Evolutionary conservation across 352 stramenopile species (phyloP).

Genomic region (Phytophthora megakarya): DNA sequence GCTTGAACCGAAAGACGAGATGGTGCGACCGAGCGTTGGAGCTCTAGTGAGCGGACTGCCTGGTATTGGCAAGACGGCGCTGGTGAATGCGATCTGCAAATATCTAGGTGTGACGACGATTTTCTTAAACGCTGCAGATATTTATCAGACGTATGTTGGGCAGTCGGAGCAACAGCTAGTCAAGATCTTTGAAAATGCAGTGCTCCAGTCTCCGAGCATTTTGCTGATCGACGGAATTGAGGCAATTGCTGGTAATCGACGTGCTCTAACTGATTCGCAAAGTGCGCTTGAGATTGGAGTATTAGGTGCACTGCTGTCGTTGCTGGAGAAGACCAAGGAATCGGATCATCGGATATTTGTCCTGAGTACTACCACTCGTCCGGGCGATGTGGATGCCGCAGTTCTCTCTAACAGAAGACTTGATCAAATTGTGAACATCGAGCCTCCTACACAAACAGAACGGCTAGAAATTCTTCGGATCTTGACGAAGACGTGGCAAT

Average conservation of each 20-base stretch:
- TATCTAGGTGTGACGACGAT: slow-evolving; percentile 43
- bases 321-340: slow-evolving; percentile 75
- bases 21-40: slow-evolving; percentile 45
- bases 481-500: slow-evolving; percentile 87
- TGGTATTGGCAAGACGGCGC: slow-evolving; percentile 71
- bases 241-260: slow-evolving; percentile 74
- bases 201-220: slow-evolving; percentile 57
- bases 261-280: slow-evolving; percentile 54
- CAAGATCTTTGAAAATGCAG: slow-evolving; percentile 58
- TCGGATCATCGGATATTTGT: slow-evolving; percentile 59
- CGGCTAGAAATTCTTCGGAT: slow-evolving; percentile 92
- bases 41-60: slow-evolving; percentile 71
- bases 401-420: slow-evolving; percentile 96
- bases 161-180: slow-evolving; percentile 85
- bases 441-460: slow-evolving; percentile 92
- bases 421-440: slow-evolving; percentile 95
- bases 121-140: slow-evolving; percentile 87
- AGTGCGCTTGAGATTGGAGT: slow-evolving; percentile 78
- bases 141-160: slow-evolving; percentile 94
- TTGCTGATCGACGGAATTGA: slow-evolving; percentile 93
- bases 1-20: slow-evolving; percentile 13
- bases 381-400: slow-evolving; percentile 89
- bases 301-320: slow-evolving; percentile 83
- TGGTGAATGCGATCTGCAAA: slow-evolving; percentile 54
- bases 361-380: slow-evolving; percentile 75